These are phyloP conservation scores for Talaromyces thailandensis DNA, from an alignment of 495 filamentous ascomycete genomes.

Conservation along the genomic window DNA sequence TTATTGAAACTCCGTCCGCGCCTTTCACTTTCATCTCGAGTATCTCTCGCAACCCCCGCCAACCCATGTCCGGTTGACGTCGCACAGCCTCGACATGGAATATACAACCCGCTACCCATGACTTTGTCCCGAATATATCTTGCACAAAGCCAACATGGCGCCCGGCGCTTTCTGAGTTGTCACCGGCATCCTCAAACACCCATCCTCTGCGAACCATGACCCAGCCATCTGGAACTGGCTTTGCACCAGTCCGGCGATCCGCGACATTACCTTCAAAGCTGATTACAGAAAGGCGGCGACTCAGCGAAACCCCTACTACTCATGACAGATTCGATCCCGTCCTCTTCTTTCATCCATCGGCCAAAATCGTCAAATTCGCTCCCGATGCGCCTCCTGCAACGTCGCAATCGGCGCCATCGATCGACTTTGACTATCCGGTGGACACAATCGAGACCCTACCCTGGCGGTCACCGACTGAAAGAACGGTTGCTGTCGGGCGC, in stretches of 20 bases:
- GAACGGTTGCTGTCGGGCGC: constrained; percentile 71
- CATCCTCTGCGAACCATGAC: neutral
- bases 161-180: neutral
- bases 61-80: neutral
- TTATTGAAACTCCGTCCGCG: neutral
- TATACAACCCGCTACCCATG: neutral
- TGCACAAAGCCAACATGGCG: neutral
- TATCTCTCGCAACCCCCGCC: neutral
- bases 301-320: neutral
- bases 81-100: neutral
- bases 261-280: constrained; percentile 50
- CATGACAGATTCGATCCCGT: constrained; percentile 49
- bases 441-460: constrained; percentile 48
- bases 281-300: constrained; percentile 16
- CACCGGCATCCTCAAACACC: neutral
- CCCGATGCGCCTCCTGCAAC: constrained; percentile 31
- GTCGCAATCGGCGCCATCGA: constrained; percentile 26
- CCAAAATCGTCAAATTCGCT: constrained; percentile 57
- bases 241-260: constrained; percentile 41
- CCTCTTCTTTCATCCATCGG: constrained; percentile 59
- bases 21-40: neutral
- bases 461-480: constrained; percentile 67
- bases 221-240: constrained; percentile 4
- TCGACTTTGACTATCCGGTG: constrained; percentile 39
- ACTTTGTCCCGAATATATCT: neutral